Evolutionary conservation across 31 red algal genomes (phyloP), one percentile per base, ranked within the genome.

Genomic region (Odonthalia washingtoniensis): DNA sequence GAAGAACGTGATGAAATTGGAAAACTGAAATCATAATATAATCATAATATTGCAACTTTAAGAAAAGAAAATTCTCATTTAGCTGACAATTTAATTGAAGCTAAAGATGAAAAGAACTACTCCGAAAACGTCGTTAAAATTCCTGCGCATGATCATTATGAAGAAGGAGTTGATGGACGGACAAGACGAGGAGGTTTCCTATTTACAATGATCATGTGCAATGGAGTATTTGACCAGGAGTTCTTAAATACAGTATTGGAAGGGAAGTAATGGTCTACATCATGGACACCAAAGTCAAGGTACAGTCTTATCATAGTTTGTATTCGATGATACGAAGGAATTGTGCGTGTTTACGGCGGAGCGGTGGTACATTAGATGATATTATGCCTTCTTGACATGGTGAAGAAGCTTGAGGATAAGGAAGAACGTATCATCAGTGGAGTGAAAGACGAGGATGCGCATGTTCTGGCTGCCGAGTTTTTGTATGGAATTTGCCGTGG

Each of bases 401-500:
- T n/a, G n/a, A n/a, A n/a, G n/a, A n/a, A n/a, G n/a, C n/a, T n/a
- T n/a, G n/a, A n/a, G n/a, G 42, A 42, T 21, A 93, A 91, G 38
- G 67, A 83, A 60, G 95, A 90, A 37, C 75, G 72, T 26, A 90
- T 90, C 17, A 93, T 96, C 34, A 75, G 61, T 32, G 95, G 90
- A 0, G 90, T 93, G 21, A 89, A 86, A 31, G 88, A 88, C 30
- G 95, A 96, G 45, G 91, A 92, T 37, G 84, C 88, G 9, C 84
- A 82, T 4, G 84, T 96, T 34, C 44, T 93, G 64, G 90, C 87
- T 30, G 90, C 72, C 6, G 95, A 96, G 65, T 30, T 93, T 5
- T 46, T 96, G 34, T 80, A 89, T 46, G 90, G 95, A 4, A 90
- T 96, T 39, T 89, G 81, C 72, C 90, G 90, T 5, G 90, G 95